Evolutionary conservation across 768 basidiomycete species (phyloP), one percentile per base, ranked within the genome.

Genomic region (Podaxis pistillaris): DNA sequence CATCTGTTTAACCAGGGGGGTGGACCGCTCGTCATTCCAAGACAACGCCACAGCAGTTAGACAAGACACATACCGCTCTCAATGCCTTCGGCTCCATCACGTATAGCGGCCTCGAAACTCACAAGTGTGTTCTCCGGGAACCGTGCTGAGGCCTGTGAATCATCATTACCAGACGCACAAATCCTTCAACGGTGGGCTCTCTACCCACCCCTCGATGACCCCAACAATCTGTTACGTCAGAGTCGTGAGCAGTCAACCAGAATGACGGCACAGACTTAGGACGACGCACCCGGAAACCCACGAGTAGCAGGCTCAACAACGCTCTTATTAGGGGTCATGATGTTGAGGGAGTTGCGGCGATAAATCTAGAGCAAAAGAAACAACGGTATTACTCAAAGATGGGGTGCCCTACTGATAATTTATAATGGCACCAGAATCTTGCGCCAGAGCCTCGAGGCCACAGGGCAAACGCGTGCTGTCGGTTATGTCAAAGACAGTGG

Each of bases 111-210:
- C 72, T 93, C 88, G 76, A 98, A 98, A 77, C 92, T 94, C 40
- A 93, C 93, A 64, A 95, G 84, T 52, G 95, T 96, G 80, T 98
- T 98, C 77, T 98, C 96, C 2, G 94, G 93, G 74, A 84, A 94
- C 13, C 83, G 79, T 24, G 91, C 85, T n/a, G 93, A 94, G 44
- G 94, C 94, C 93, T 94, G 68, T 60, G 50, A 52, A 62, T 64
- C 11, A 49, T 1, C 37, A 36, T 37, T 22, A 44, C n/a, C 12
- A 28, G 26, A 40, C 7, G n/a, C 44, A 6, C 44, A 46, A n/a
- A 38, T 2, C 33, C 8, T 1, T 9, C 33, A 33, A 1, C 8
- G 1, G 8, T 9, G 33, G 26, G 30, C 26, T 22, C 11, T 13
- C 22, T 33, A 73, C 75, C 68, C 70, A 82, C 81, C 47, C 82